Evolutionary conservation across 2,329 filamentous ascomycete species (phyloP).

Genomic region (Trichoderma lentiforme): DNA sequence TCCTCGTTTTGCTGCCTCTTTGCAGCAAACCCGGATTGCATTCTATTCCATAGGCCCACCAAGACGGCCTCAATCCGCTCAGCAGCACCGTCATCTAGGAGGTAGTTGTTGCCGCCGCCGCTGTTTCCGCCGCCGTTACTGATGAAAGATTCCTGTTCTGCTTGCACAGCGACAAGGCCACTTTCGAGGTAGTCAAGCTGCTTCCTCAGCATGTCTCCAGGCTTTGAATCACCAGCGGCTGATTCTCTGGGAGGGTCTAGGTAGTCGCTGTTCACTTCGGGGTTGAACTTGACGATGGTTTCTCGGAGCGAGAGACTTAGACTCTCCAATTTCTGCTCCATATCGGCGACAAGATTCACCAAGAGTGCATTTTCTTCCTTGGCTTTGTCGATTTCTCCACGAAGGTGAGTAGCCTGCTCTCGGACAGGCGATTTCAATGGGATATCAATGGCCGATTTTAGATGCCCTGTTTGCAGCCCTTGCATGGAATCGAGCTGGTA

Average conservation of each 20-base stretch:
- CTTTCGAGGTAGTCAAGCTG: constrained; percentile 72
- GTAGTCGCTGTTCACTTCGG: constrained; percentile 49
- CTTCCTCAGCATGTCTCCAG: constrained; percentile 46
- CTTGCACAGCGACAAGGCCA: constrained; percentile 58
- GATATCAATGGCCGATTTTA: constrained; percentile 46
- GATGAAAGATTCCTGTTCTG: constrained; percentile 49
- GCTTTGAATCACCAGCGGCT: constrained; percentile 32
- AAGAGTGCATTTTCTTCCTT: constrained; percentile 45
- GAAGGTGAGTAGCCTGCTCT: constrained; percentile 50
- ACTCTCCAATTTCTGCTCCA: constrained; percentile 55
- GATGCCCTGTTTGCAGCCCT: constrained; percentile 29
- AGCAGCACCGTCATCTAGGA: constrained; percentile 29
- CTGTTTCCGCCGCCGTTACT: constrained; percentile 18
- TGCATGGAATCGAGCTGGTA: constrained; percentile 68
- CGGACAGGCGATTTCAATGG: constrained; percentile 56
- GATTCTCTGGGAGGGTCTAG: constrained; percentile 38
- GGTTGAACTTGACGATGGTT: constrained; percentile 62
- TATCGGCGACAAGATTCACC: constrained; percentile 12
- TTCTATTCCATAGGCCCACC: constrained; percentile 55
- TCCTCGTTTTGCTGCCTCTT: constrained; percentile 53
- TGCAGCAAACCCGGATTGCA: constrained; percentile 50
- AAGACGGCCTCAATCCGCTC: constrained; percentile 56
- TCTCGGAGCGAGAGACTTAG: constrained; percentile 66
- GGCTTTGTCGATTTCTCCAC: constrained; percentile 45
- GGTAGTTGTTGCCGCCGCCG: constrained; percentile 24